A percentile compares a stretch with the other conserved stretches of the same genome.
phyloP scores from a whole-genome alignment of 176 grass and related monocot species.

The Cenchrus americanus region DNA sequence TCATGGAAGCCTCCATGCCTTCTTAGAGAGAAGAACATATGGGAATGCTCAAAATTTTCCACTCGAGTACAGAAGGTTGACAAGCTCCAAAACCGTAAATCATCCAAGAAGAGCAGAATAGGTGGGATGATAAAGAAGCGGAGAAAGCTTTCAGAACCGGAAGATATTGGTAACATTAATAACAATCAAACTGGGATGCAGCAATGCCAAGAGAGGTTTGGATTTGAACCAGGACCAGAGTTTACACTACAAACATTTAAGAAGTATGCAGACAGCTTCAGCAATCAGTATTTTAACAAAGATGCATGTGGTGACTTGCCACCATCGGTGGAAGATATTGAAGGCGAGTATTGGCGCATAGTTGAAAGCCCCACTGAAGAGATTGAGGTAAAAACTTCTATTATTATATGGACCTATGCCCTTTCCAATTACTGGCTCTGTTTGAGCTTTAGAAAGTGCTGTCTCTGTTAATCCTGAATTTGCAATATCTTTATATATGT shows the following conservation, averaged over 20 bases:
- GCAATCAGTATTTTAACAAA: slow-evolving; percentile 67
- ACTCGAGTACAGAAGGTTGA: slow-evolving; percentile 82
- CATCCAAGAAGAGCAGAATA: slow-evolving; percentile 60
- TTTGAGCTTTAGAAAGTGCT: slow-evolving; percentile 20
- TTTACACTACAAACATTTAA: slow-evolving; percentile 79
- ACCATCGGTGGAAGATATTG: slow-evolving; percentile 73
- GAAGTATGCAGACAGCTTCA: slow-evolving; percentile 90
- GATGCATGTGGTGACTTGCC: slow-evolving; percentile 40
- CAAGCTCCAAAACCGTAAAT: slow-evolving; percentile 91
- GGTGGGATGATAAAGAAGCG: slow-evolving; percentile 70
- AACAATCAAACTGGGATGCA: slow-evolving; percentile 40
- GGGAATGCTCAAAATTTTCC: slow-evolving; percentile 76
- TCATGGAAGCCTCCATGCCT: slow-evolving; percentile 86
- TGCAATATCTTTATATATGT: slow-evolving; percentile 1
- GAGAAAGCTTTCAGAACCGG: slow-evolving; percentile 64
- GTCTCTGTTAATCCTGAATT: slow-evolving; percentile 8
- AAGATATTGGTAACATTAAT: slow-evolving; percentile 26
- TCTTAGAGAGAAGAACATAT: slow-evolving; percentile 74
- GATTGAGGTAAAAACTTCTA: slow-evolving; percentile 68
- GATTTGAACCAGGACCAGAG: slow-evolving; percentile 89
- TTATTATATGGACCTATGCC: background rate
- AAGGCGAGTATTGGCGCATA: slow-evolving; percentile 95
- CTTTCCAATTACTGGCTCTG: slow-evolving; percentile 2
- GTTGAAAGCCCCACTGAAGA: slow-evolving; percentile 85
- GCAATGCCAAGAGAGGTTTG: slow-evolving; percentile 74